phyloP scores from a whole-genome alignment of 2,329 filamentous ascomycete genomes.

The Venturia oleaginea region DNA sequence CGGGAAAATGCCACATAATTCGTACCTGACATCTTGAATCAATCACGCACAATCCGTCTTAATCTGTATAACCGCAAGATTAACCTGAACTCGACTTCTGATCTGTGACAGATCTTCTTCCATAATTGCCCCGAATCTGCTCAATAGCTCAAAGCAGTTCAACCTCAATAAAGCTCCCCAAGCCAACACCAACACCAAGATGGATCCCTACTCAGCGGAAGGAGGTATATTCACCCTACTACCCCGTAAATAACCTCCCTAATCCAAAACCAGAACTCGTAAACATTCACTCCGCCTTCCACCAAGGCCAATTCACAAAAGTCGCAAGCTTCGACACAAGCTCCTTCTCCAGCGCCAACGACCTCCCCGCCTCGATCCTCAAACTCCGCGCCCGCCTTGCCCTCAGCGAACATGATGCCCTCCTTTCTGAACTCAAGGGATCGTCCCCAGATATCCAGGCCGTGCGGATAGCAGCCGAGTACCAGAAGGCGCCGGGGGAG shows the following conservation, averaged over 20 bases:
- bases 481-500: constrained; percentile 22
- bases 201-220: constrained; percentile 58
- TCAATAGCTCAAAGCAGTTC: not conserved
- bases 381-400: constrained; percentile 76
- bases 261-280: constrained; percentile 42
- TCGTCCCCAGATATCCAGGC: constrained; percentile 60
- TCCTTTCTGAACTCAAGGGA: constrained; percentile 57
- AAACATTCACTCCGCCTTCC: constrained; percentile 58
- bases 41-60: not conserved
- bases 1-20: not conserved
- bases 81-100: no score
- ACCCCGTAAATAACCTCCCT: not conserved
- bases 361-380: constrained; percentile 65
- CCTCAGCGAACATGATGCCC: constrained; percentile 65
- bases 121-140: not conserved
- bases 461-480: constrained; percentile 66
- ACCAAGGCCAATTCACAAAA: constrained; percentile 73
- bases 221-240: constrained; percentile 38
- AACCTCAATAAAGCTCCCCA: not conserved
- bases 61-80: no score
- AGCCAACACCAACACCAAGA: constrained; percentile 20
- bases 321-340: constrained; percentile 80
- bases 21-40: not conserved
- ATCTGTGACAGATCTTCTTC: not conserved
- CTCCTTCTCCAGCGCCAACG: constrained; percentile 69